Conservation (phyloP, 2,329 filamentous ascomycete species). For the Talaromyces amestolkiae region DNA sequence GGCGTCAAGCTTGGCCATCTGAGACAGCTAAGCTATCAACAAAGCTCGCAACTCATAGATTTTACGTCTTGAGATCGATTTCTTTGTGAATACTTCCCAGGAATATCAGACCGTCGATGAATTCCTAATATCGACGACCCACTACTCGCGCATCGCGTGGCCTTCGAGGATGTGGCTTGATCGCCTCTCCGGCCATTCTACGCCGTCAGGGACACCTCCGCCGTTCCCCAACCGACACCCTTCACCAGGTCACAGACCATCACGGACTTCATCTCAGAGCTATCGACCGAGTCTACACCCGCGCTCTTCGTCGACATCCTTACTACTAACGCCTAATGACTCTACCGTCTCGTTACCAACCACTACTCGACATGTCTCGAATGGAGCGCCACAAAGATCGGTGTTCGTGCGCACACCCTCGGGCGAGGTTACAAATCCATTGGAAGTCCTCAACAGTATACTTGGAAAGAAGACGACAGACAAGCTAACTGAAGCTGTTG, state of each 20-base stretch:
- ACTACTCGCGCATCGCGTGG: constrained; percentile 10
- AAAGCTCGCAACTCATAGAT: not conserved
- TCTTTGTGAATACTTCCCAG: not conserved
- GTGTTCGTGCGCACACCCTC: constrained; percentile 48
- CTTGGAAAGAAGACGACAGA: constrained; percentile 44
- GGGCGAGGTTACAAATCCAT: constrained; percentile 63
- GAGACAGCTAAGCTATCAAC: not conserved
- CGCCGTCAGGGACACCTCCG: constrained; percentile 61
- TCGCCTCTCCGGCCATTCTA: constrained; percentile 71
- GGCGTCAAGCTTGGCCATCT: not conserved
- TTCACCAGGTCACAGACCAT: constrained; percentile 65
- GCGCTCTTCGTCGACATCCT: constrained; percentile 73
- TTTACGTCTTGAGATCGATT: not conserved
- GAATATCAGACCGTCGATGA: not conserved
- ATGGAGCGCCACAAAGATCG: constrained; percentile 67
- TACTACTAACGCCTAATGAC: constrained; percentile 68
- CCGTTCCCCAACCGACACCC: constrained; percentile 66
- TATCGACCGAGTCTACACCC: constrained; percentile 67
- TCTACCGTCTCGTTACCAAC: constrained; percentile 73
- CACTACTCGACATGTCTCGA: constrained; percentile 57
- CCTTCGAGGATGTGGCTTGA: constrained; percentile 76
- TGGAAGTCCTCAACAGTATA: constrained; percentile 65
- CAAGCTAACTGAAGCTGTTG: constrained; percentile 14
- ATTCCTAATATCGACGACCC: not conserved
- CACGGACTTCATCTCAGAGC: constrained; percentile 66